phyloP scores from a whole-genome alignment of 2,329 filamentous ascomycete species.

The Nothomitra cinnamomea region DNA sequence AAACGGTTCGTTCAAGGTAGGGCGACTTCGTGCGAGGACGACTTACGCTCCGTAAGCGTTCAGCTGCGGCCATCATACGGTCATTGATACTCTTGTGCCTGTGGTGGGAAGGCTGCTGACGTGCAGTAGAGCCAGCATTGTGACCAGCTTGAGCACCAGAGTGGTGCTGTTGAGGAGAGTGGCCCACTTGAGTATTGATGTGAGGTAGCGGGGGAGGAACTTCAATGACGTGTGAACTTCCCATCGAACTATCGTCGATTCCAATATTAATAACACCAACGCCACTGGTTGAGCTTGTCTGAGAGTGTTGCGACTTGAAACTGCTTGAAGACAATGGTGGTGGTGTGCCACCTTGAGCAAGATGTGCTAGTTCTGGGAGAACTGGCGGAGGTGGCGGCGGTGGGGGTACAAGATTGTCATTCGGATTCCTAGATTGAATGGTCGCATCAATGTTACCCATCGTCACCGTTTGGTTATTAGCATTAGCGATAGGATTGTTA shows the following conservation, averaged over 20 bases:
- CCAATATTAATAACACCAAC: conserved; percentile 7
- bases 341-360: not conserved
- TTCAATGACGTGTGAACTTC: not conserved
- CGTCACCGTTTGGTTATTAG: not conserved
- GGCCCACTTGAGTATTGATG: too few species aligned
- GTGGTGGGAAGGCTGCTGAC: not conserved
- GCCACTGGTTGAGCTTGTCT: not conserved
- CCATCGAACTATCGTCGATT: not conserved
- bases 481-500: not conserved
- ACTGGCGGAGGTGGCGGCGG: conserved; percentile 3
- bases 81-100: not conserved
- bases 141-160: not conserved
- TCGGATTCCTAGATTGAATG: not conserved
- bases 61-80: conserved; percentile 1
- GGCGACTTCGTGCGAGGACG: conserved; percentile 1
- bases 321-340: not conserved
- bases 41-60: conserved; percentile 5
- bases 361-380: conserved; percentile 3
- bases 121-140: not conserved
- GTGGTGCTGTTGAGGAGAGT: not conserved
- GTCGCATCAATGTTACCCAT: not conserved
- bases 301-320: conserved; percentile 1
- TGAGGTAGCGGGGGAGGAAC: not conserved
- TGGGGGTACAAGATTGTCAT: not conserved
- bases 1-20: not conserved